These are phyloP conservation scores for Penicillium riverlandense DNA, from an alignment of 495 filamentous ascomycete species.

Conservation along the genomic window DNA sequence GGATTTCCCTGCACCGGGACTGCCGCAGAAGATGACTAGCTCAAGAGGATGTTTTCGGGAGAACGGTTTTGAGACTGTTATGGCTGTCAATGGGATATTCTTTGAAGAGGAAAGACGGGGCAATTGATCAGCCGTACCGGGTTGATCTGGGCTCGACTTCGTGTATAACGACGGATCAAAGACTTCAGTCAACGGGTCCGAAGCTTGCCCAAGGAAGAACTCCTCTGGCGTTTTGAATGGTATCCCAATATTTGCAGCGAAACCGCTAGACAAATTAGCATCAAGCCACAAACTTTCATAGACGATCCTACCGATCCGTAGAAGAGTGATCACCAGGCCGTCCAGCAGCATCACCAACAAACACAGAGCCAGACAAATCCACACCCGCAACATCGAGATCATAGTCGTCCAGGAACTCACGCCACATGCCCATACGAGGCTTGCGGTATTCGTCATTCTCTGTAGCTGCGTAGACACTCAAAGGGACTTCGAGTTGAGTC, in stretches of 20 bases:
- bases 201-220: constrained; percentile 65
- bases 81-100: no score
- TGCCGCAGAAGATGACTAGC: constrained; percentile 78
- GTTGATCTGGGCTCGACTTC: constrained; percentile 22
- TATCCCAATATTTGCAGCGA: constrained; percentile 77
- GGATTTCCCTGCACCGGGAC: constrained; percentile 84
- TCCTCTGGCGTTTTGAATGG: constrained; percentile 83
- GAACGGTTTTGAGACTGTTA: constrained; percentile 33
- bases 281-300: constrained; percentile 1
- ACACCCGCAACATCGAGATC: constrained; percentile 57
- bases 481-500: constrained; percentile 63
- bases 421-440: constrained; percentile 86
- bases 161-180: constrained; percentile 61
- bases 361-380: constrained; percentile 63
- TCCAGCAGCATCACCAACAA: constrained; percentile 87
- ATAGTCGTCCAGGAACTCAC: constrained; percentile 67
- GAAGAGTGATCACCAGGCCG: constrained; percentile 62
- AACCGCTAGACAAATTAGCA: constrained; percentile 37
- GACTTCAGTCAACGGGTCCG: constrained; percentile 52
- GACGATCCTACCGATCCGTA: constrained; percentile 57
- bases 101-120: no score
- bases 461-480: constrained; percentile 80
- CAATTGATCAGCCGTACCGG: constrained; percentile 13
- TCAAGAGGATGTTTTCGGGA: constrained; percentile 60
- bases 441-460: constrained; percentile 76